Conservation (phyloP, 176 grass and related monocot species). For the Typha latifolia region DNA sequence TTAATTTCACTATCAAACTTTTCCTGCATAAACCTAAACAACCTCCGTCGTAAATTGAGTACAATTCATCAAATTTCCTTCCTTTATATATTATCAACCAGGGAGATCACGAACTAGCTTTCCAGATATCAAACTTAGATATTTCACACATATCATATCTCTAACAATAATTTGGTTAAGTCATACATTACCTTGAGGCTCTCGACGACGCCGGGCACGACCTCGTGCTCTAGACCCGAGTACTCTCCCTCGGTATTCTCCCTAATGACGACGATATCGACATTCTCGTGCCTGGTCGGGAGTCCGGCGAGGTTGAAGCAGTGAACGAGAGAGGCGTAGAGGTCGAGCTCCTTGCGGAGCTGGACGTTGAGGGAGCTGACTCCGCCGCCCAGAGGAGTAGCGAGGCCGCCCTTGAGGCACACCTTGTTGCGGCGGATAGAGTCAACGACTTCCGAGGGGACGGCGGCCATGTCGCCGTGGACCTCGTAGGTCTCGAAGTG, state of each 20-base stretch:
- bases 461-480: conserved; percentile 72
- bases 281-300: conserved; percentile 69
- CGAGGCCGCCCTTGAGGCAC: conserved; percentile 74
- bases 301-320: conserved; percentile 73
- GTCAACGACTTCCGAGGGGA: conserved; percentile 73
- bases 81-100: no score
- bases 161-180: neutral
- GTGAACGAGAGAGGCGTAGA: conserved; percentile 80
- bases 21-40: no score
- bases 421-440: conserved; percentile 88
- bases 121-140: no score
- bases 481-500: conserved; percentile 94
- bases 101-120: no score
- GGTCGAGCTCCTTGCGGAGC: conserved; percentile 85
- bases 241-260: conserved; percentile 98
- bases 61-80: no score
- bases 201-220: conserved; percentile 86
- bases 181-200: conserved; percentile 57
- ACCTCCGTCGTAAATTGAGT: no score
- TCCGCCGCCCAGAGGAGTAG: conserved; percentile 71
- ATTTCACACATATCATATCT: no score
- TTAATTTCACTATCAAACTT: no score
- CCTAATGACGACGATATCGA: conserved; percentile 92
- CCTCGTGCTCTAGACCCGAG: conserved; percentile 92
- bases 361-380: conserved; percentile 85